Percentiles rank a stretch among this genome's conserved stretches.
Conservation (phyloP, 148 eudicot species). For the Tetragonia tetragonoides region DNA sequence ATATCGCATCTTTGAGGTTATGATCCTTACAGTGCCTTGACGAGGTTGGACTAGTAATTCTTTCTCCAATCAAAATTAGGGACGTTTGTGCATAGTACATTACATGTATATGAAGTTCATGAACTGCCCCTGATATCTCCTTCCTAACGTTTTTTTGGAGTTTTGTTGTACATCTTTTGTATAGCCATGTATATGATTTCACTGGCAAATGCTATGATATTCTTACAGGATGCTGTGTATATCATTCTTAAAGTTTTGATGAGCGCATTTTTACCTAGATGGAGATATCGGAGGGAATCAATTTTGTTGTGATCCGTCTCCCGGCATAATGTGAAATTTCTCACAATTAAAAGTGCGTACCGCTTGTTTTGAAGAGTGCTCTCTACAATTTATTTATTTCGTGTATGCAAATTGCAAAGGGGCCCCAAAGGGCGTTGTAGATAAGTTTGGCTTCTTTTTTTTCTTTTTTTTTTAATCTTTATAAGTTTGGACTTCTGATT, state of each 20-base stretch:
- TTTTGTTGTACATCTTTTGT: constrained; percentile 12
- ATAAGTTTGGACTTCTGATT: too few species aligned
- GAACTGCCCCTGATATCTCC: neutral
- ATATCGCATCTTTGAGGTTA: neutral
- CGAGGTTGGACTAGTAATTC: neutral
- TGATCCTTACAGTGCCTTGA: neutral
- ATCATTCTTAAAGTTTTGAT: neutral
- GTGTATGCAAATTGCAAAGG: too few species aligned
- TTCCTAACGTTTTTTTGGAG: neutral
- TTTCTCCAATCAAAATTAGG: constrained; percentile 2
- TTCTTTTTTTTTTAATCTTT: too few species aligned
- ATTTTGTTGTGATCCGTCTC: neutral
- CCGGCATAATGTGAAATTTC: neutral
- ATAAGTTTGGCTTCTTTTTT: too few species aligned
- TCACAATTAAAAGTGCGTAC: too few species aligned
- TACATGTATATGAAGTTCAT: constrained; percentile 3
- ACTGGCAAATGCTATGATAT: neutral
- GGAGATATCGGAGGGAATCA: neutral
- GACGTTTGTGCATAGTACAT: constrained; percentile 8
- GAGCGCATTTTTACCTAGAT: neutral
- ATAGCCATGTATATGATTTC: constrained; percentile 10
- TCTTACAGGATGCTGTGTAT: neutral
- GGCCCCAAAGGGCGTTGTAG: too few species aligned
- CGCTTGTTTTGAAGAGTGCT: too few species aligned
- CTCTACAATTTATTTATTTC: too few species aligned